These are phyloP conservation scores for Teunomyces tritomae DNA, from an alignment of 805 yeast genomes.

Conservation along the genomic window DNA sequence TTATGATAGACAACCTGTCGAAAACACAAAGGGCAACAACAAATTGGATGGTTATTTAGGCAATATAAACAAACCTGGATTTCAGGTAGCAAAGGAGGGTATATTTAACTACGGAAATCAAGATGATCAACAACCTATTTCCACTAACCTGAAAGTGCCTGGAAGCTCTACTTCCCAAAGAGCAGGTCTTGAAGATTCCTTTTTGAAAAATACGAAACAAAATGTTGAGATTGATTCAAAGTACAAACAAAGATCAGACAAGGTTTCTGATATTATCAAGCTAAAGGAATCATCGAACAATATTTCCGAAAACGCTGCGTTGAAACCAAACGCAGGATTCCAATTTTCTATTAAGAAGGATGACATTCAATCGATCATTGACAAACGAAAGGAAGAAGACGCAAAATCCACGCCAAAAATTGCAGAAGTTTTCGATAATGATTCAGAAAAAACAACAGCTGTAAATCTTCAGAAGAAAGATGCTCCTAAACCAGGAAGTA, in stretches of 20 bases:
- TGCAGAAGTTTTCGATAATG: not conserved
- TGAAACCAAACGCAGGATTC: conserved; percentile 38
- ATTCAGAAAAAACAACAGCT: not conserved
- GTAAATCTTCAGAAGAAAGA: not conserved
- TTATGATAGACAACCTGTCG: conserved; percentile 24
- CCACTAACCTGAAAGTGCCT: conserved; percentile 7
- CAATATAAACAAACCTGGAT: conserved; percentile 29
- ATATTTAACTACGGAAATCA: conserved; percentile 1
- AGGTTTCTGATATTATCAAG: conserved; percentile 27
- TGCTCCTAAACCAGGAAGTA: not conserved
- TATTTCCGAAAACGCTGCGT: conserved; percentile 5
- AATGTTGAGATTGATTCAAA: conserved; percentile 26
- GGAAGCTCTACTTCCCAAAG: conserved; percentile 14
- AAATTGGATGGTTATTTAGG: conserved; percentile 37
- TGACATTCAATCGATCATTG: conserved; percentile 23
- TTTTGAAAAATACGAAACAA: conserved; percentile 11
- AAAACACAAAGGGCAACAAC: conserved; percentile 9
- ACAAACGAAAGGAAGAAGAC: conserved; percentile 13
- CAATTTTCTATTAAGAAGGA: conserved; percentile 31
- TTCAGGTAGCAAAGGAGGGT: conserved; percentile 10
- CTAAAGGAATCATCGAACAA: conserved; percentile 20
- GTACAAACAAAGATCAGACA: conserved; percentile 22
- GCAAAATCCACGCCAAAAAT: not conserved
- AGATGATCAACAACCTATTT: conserved; percentile 4
- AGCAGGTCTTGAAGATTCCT: conserved; percentile 17